phyloP scores from a whole-genome alignment of 257 asterid genomes.

The Solanum verrucosum region DNA sequence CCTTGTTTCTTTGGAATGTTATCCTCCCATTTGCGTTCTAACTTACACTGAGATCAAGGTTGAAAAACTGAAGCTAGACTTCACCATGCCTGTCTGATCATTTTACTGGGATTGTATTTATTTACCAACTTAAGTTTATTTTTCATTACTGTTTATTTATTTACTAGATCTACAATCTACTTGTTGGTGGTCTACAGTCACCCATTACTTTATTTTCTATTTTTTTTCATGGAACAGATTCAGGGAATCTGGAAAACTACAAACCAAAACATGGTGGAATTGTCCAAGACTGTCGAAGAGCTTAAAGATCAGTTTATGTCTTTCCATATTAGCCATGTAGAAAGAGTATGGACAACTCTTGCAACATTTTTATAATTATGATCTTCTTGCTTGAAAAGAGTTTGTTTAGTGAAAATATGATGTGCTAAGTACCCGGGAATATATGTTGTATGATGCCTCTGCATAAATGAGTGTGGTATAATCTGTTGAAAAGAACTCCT shows the following conservation, averaged over 20 bases:
- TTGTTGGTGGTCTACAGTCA: too few relatives aligned
- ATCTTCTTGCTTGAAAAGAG: not conserved
- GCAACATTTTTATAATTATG: not conserved
- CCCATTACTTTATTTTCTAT: not conserved
- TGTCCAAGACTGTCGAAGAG: conserved; percentile 86
- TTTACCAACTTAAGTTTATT: not conserved
- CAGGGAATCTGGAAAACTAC: conserved; percentile 88
- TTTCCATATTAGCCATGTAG: conserved; percentile 67
- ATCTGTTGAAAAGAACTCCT: not conserved
- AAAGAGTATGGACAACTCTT: conserved; percentile 45
- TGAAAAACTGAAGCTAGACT: not conserved
- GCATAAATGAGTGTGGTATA: not conserved
- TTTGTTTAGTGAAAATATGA: not conserved
- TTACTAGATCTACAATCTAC: not conserved
- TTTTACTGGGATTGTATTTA: not conserved
- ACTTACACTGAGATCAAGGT: not conserved
- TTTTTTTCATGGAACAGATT: conserved; percentile 31
- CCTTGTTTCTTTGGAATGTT: not conserved
- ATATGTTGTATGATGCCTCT: not conserved
- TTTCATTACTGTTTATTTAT: not conserved
- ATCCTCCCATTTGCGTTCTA: not conserved
- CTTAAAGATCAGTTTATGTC: conserved; percentile 64
- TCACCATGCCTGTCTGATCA: not conserved
- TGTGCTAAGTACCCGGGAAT: not conserved
- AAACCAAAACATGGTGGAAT: conserved; percentile 80